phyloP scores from a whole-genome alignment of 202 grass and related monocot species.

The Dendrocalamus latiflorus region DNA sequence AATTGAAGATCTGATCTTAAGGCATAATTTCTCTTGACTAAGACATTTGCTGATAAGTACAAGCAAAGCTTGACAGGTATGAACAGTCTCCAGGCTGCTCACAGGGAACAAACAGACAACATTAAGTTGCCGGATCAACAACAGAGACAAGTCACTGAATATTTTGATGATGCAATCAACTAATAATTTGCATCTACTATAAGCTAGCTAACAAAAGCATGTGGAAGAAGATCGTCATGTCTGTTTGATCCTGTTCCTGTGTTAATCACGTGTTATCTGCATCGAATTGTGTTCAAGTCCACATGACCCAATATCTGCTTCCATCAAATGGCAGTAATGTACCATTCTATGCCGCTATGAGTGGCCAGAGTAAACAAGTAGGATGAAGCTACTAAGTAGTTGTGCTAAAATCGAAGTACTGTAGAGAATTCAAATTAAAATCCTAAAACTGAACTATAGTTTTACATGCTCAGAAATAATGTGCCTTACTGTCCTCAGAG shows the following conservation, averaged over 20 bases:
- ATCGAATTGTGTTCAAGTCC: background rate
- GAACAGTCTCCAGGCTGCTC: constrained; percentile 9
- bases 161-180: constrained; percentile 31
- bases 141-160: constrained; percentile 19
- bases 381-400: constrained; percentile 11
- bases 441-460: background rate
- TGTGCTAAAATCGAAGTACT: background rate
- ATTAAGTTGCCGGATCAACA: constrained; percentile 24
- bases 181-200: constrained; percentile 2
- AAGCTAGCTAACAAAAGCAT: constrained; percentile 22
- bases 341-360: background rate
- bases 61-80: background rate
- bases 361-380: constrained; percentile 4
- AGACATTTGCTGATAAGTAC: background rate
- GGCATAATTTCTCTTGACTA: too few species aligned
- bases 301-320: constrained; percentile 22
- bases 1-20: background rate
- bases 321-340: background rate
- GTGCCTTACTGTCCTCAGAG: background rate
- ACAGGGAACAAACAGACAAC: constrained; percentile 14
- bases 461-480: background rate
- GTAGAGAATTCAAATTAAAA: background rate
- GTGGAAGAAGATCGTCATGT: constrained; percentile 30
- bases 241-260: background rate
- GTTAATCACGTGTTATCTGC: constrained; percentile 1